phyloP scores from a whole-genome alignment of 495 filamentous ascomycete species.

The Achaetomiella virescens region DNA sequence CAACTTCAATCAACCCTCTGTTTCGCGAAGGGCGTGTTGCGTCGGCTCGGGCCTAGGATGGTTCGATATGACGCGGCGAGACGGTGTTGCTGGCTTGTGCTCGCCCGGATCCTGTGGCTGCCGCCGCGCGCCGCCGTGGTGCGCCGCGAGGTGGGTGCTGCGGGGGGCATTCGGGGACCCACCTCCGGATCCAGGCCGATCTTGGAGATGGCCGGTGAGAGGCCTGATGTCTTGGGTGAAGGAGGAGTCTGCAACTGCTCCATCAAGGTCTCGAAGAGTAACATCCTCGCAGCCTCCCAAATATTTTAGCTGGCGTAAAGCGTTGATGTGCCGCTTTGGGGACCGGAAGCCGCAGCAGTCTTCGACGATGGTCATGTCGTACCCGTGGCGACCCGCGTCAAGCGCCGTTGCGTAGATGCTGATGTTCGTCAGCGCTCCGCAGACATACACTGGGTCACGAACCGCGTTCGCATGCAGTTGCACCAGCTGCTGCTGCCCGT shows the following conservation, averaged over 20 bases:
- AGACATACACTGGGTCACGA: slow-evolving; percentile 92
- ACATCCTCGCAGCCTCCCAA: slow-evolving; percentile 66
- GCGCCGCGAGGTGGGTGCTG: not conserved
- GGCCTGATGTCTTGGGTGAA: slow-evolving; percentile 17
- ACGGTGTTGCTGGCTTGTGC: not conserved
- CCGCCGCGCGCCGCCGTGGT: slow-evolving; percentile 10
- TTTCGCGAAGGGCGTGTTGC: slow-evolving; percentile 7
- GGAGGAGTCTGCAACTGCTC: slow-evolving; percentile 26
- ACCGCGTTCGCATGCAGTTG: slow-evolving; percentile 61
- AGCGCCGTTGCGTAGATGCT: slow-evolving; percentile 89
- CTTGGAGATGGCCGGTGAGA: slow-evolving; percentile 27
- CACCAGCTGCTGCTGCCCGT: slow-evolving; percentile 51
- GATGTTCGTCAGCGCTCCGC: slow-evolving; percentile 80
- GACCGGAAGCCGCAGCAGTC: slow-evolving; percentile 85
- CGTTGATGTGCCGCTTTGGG: slow-evolving; percentile 63
- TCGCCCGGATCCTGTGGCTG: not conserved
- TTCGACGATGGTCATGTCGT: slow-evolving; percentile 75
- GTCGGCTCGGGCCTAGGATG: not conserved
- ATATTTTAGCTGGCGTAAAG: slow-evolving; percentile 68
- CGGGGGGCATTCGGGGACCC: slow-evolving; percentile 4
- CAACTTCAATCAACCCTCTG: slow-evolving; percentile 12
- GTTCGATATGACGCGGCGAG: not conserved
- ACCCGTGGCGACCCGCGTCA: slow-evolving; percentile 82
- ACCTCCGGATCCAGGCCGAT: slow-evolving; percentile 15
- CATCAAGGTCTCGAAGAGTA: slow-evolving; percentile 52